phyloP scores from a whole-genome alignment of 2,329 filamentous ascomycete genomes.

The Nemania diffusa region DNA sequence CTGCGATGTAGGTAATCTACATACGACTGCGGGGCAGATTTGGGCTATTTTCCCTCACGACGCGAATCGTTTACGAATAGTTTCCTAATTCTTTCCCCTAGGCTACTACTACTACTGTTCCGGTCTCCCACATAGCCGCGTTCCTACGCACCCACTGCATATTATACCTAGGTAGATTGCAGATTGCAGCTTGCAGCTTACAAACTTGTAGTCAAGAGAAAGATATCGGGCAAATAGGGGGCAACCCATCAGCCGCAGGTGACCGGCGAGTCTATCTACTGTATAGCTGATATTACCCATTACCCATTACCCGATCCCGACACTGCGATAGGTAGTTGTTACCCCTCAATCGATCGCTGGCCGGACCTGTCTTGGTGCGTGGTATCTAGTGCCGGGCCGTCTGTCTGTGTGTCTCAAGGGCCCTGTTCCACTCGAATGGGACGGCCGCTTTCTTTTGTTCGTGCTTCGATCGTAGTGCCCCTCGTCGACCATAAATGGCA shows the following conservation, averaged over 20 bases:
- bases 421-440: constrained; percentile 24
- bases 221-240: constrained; percentile 19
- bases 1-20: background rate
- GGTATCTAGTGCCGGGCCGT: constrained; percentile 9
- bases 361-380: constrained; percentile 30
- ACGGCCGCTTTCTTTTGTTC: constrained; percentile 12
- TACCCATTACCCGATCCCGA: constrained; percentile 34
- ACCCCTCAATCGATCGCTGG: constrained; percentile 38
- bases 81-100: background rate
- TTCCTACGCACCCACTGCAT: constrained; percentile 5
- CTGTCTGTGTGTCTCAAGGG: constrained; percentile 27
- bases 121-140: constrained; percentile 17
- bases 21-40: constrained; percentile 28
- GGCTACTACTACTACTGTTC: constrained; percentile 2
- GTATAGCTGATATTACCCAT: constrained; percentile 32
- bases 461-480: constrained; percentile 21
- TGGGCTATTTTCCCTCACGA: constrained; percentile 10
- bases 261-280: constrained; percentile 21
- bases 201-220: background rate
- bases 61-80: constrained; percentile 17
- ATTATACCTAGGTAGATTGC: background rate
- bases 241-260: constrained; percentile 25
- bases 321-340: constrained; percentile 31
- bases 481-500: constrained; percentile 41
- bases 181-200: background rate